Conservation (phyloP, 2,329 filamentous ascomycete genomes). For the Ophiostoma pallidulum region DNA sequence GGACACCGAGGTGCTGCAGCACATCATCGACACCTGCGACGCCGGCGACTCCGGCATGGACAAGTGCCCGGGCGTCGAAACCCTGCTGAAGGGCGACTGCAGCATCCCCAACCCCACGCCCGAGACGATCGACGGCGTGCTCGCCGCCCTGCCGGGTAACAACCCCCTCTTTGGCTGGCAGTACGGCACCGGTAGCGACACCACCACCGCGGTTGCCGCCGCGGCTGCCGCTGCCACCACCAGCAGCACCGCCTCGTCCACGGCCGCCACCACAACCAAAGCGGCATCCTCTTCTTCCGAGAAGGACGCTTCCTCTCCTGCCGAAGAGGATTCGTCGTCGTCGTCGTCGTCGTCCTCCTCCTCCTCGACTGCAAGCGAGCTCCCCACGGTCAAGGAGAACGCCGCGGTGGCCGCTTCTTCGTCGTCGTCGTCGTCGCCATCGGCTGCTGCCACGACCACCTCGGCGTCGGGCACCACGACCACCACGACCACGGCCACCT, state of each 20-base stretch:
- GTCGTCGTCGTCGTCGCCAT: not conserved
- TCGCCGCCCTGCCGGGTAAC: slow-evolving; percentile 44
- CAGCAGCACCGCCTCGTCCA: not conserved
- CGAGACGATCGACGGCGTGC: slow-evolving; percentile 34
- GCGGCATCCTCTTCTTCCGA: not conserved
- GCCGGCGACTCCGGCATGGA: slow-evolving; percentile 51
- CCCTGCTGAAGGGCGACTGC: slow-evolving; percentile 40
- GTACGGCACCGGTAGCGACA: slow-evolving; percentile 33
- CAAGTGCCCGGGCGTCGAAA: slow-evolving; percentile 48
- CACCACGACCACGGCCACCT: too few species aligned
- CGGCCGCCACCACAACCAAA: not conserved
- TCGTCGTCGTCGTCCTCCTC: not conserved
- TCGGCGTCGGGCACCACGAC: too few species aligned
- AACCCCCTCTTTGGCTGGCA: slow-evolving; percentile 45
- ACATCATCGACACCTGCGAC: slow-evolving; percentile 58
- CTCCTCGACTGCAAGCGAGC: not conserved
- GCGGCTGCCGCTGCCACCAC: not conserved
- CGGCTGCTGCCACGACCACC: too few species aligned
- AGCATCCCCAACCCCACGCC: slow-evolving; percentile 38
- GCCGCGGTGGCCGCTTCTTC: not conserved
- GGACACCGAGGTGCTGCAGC: slow-evolving; percentile 55
- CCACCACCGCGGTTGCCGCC: slow-evolving; percentile 19
- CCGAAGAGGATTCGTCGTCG: not conserved
- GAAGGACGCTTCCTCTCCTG: not conserved
- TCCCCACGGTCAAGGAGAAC: not conserved